Percentiles rank a stretch among this genome's conserved stretches.
Conservation (phyloP, 106 monocot species). For the Vanilla planifolia region DNA sequence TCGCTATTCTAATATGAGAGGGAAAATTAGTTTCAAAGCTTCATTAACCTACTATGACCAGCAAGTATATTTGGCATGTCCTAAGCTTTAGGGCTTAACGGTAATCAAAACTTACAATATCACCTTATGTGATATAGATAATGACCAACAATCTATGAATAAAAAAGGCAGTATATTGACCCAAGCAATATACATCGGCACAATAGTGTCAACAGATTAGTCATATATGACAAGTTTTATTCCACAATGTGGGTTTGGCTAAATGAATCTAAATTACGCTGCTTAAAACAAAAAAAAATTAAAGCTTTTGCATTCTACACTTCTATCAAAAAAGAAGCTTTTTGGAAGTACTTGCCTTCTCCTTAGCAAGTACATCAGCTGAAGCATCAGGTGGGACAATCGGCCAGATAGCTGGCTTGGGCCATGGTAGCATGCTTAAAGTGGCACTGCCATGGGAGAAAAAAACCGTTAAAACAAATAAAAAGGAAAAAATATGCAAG, state of each 20-base stretch:
- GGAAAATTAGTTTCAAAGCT: too few relatives aligned
- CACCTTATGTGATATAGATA: too few relatives aligned
- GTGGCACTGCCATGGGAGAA: slow-evolving; percentile 62
- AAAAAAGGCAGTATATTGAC: not conserved
- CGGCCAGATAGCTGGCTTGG: slow-evolving; percentile 92
- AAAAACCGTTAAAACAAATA: slow-evolving; percentile 1
- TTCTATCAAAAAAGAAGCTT: not conserved
- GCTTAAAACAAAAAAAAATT: too few relatives aligned
- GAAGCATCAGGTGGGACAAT: slow-evolving; percentile 71
- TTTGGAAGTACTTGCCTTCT: slow-evolving; percentile 57
- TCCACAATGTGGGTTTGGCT: too few relatives aligned
- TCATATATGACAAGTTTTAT: not conserved
- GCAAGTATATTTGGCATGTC: too few relatives aligned
- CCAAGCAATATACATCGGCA: not conserved
- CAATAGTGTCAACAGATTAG: not conserved
- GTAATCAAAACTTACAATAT: too few relatives aligned
- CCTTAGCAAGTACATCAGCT: slow-evolving; percentile 64
- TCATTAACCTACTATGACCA: too few relatives aligned
- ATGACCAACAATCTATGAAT: not conserved
- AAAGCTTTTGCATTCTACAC: not conserved
- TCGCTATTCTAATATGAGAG: too few relatives aligned
- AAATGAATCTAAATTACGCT: not conserved
- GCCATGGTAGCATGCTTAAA: slow-evolving; percentile 99
- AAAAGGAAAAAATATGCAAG: slow-evolving; percentile 2
- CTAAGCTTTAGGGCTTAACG: too few relatives aligned